These are phyloP conservation scores for Geoglossum cookeanum DNA, from an alignment of 2,329 filamentous ascomycete genomes.

Conservation along the genomic window DNA sequence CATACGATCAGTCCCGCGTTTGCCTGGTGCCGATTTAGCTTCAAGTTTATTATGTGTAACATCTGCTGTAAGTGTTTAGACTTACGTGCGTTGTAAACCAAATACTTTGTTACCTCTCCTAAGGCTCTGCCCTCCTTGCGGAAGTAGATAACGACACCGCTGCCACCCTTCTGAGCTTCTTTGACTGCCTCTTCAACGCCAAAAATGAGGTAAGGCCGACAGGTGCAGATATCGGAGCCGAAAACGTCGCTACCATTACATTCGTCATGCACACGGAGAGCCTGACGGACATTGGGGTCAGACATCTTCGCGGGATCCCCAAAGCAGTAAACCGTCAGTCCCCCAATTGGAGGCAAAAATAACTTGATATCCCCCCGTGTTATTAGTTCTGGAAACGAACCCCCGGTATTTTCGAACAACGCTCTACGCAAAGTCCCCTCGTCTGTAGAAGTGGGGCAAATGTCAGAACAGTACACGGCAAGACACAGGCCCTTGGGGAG, in stretches of 20 bases:
- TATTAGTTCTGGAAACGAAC: constrained; percentile 7
- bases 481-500: constrained; percentile 5
- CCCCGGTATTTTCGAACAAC: constrained; percentile 74
- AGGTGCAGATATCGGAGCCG: constrained; percentile 94
- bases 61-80: constrained; percentile 7
- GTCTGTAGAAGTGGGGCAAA: constrained; percentile 28
- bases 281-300: constrained; percentile 60
- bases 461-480: background rate
- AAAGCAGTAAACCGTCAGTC: constrained; percentile 62
- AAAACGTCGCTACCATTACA: constrained; percentile 98
- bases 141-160: constrained; percentile 95
- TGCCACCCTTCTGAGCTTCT: constrained; percentile 84
- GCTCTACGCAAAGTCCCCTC: constrained; percentile 72
- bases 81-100: constrained; percentile 41
- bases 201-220: constrained; percentile 85
- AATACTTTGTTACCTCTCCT: constrained; percentile 81
- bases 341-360: constrained; percentile 88
- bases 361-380: constrained; percentile 79
- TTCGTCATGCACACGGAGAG: constrained; percentile 69
- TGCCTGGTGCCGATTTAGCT: constrained; percentile 21
- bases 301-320: constrained; percentile 64
- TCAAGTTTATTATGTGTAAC: constrained; percentile 6
- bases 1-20: constrained; percentile 16
- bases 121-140: constrained; percentile 89
- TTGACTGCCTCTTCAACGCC: constrained; percentile 96